phyloP scores from a whole-genome alignment of 2,329 filamentous ascomycete genomes.

The Periconia sp. region DNA sequence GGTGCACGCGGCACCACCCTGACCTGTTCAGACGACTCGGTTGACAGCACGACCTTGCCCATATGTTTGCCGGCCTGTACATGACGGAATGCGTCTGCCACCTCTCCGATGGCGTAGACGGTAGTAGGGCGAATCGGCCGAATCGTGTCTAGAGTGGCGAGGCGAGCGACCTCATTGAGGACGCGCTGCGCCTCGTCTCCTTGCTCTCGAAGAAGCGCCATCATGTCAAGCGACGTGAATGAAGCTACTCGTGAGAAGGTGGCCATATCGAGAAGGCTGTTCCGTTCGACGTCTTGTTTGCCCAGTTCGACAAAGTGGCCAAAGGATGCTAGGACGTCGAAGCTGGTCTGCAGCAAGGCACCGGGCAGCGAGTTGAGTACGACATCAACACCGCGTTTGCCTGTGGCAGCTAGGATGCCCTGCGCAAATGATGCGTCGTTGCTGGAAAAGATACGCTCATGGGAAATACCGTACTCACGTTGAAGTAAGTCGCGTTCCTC shows the following conservation, averaged over 20 bases:
- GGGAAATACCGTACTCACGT: not conserved
- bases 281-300: slow-evolving; percentile 7
- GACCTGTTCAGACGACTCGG: slow-evolving; percentile 21
- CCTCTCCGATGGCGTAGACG: slow-evolving; percentile 7
- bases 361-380: slow-evolving; percentile 29
- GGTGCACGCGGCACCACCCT: slow-evolving; percentile 3
- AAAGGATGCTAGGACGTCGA: slow-evolving; percentile 49
- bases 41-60: slow-evolving; percentile 48
- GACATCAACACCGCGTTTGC: slow-evolving; percentile 1
- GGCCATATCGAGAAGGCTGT: not conserved
- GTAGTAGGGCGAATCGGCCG: not conserved
- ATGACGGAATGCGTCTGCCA: slow-evolving; percentile 22
- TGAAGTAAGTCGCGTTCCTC: not conserved
- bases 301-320: slow-evolving; percentile 14
- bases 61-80: slow-evolving; percentile 40
- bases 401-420: not conserved
- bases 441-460: not conserved
- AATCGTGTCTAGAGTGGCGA: not conserved
- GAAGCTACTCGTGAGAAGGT: not conserved
- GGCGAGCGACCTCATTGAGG: not conserved
- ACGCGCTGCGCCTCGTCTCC: not conserved
- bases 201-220: not conserved
- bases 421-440: not conserved
- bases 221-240: not conserved
- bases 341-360: slow-evolving; percentile 41